Conservation (phyloP, 2,329 filamentous ascomycete species). For the Cercospora nicotianae region DNA sequence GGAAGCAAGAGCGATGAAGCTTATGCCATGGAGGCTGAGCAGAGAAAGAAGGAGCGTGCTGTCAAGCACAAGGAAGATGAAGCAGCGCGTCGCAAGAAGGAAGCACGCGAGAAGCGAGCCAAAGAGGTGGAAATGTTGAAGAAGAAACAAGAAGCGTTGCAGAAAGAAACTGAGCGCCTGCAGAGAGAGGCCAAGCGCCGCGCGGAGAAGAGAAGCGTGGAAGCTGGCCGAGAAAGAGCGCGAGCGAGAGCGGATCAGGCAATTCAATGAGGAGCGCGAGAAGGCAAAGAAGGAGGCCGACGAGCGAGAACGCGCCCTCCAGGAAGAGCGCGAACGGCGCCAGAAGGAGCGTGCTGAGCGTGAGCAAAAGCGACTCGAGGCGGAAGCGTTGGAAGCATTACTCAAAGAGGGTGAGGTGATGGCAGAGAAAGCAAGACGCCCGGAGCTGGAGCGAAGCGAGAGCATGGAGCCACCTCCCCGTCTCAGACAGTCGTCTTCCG, state of each 20-base stretch:
- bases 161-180: constrained; percentile 43
- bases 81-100: constrained; percentile 58
- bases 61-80: constrained; percentile 61
- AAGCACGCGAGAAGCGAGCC: constrained; percentile 62
- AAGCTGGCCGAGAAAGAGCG: constrained; percentile 49
- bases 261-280: constrained; percentile 53
- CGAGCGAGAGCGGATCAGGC: constrained; percentile 56
- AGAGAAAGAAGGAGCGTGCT: constrained; percentile 61
- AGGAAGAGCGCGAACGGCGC: constrained; percentile 48
- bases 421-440: constrained; percentile 53
- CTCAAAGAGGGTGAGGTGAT: constrained; percentile 57
- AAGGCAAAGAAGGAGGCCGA: constrained; percentile 45
- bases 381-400: constrained; percentile 55
- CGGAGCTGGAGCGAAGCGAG: constrained; percentile 50
- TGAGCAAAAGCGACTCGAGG: constrained; percentile 57
- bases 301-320: constrained; percentile 54
- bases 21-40: constrained; percentile 67
- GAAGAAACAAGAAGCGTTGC: constrained; percentile 49
- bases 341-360: constrained; percentile 43
- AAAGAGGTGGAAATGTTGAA: constrained; percentile 52
- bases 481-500: constrained; percentile 27
- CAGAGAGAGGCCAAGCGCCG: constrained; percentile 52
- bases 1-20: constrained; percentile 73
- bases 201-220: constrained; percentile 51
- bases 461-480: constrained; percentile 45